These are phyloP conservation scores for Capronia americana DNA, from an alignment of 2,329 filamentous ascomycete genomes.

Conservation along the genomic window DNA sequence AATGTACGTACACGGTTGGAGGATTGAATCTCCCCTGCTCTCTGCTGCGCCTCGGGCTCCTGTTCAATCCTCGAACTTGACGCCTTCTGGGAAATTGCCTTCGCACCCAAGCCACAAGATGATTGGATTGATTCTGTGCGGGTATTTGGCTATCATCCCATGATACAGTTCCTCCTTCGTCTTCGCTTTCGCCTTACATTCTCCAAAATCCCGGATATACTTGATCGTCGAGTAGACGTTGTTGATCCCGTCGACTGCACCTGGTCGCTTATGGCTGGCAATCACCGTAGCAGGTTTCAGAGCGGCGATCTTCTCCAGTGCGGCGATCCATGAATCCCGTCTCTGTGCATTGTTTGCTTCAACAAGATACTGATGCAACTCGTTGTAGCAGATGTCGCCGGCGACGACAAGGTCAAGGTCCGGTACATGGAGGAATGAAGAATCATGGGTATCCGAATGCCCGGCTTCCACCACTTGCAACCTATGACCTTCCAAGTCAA, in stretches of 20 bases:
- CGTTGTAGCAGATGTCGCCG: constrained; percentile 6
- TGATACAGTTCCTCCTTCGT: neutral
- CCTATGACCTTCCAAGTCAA: constrained; percentile 2
- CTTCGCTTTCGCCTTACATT: neutral
- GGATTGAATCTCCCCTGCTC: too few species aligned
- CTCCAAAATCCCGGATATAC: neutral
- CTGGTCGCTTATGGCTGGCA: constrained; percentile 6
- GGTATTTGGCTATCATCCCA: neutral
- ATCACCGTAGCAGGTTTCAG: neutral
- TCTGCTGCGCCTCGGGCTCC: neutral
- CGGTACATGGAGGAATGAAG: constrained; percentile 1
- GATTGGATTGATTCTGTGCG: constrained; percentile 1
- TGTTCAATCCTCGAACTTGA: neutral
- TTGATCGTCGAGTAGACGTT: constrained; percentile 1
- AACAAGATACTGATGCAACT: constrained; percentile 1
- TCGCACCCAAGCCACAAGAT: constrained; percentile 1
- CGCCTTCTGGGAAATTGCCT: neutral
- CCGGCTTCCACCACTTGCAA: constrained; percentile 2
- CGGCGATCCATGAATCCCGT: neutral
- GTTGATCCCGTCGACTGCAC: constrained; percentile 2
- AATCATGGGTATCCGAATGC: constrained; percentile 3
- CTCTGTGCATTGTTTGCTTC: neutral
- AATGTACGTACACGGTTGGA: too few species aligned
- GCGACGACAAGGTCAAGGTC: constrained; percentile 4
- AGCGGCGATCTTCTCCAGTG: neutral